A percentile compares a stretch with the other conserved stretches of the same genome.
phyloP scores from a whole-genome alignment of 257 asterid species.

The Ocimum tenuiflorum region DNA sequence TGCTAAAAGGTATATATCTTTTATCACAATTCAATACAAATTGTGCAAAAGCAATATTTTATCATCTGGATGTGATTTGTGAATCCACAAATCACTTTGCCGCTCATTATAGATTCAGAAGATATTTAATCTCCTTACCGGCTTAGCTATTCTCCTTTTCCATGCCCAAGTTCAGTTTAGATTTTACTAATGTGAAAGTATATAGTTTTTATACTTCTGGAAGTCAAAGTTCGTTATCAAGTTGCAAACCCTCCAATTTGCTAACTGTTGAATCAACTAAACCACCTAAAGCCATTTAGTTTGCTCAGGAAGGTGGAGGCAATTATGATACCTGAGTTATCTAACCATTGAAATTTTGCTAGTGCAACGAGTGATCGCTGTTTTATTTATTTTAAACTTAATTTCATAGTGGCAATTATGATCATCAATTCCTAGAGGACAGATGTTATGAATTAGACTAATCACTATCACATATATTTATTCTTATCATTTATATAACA shows the following conservation, averaged over 20 bases:
- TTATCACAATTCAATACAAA: background rate
- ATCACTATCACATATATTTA: too few relatives aligned
- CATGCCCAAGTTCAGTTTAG: too few relatives aligned
- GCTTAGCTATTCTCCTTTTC: too few relatives aligned
- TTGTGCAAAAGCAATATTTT: background rate
- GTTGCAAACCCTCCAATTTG: background rate
- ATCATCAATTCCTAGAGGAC: too few relatives aligned
- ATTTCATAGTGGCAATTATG: too few relatives aligned
- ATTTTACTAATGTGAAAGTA: background rate
- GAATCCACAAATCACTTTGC: background rate
- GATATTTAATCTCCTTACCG: too few relatives aligned
- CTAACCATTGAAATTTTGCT: background rate
- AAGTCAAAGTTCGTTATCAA: background rate
- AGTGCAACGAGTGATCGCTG: too few relatives aligned
- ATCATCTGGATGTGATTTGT: background rate
- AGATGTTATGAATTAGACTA: too few relatives aligned
- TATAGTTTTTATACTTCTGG: background rate
- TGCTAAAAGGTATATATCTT: conserved; percentile 60
- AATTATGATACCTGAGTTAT: background rate
- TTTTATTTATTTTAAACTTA: too few relatives aligned
- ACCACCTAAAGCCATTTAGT: background rate
- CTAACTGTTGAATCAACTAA: background rate
- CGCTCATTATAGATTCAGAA: background rate
- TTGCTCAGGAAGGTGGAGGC: background rate
- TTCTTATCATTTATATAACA: too few relatives aligned